Evolutionary conservation across 108 stramenopile species (phyloP).

Genomic region (Thalassiosira profunda): DNA sequence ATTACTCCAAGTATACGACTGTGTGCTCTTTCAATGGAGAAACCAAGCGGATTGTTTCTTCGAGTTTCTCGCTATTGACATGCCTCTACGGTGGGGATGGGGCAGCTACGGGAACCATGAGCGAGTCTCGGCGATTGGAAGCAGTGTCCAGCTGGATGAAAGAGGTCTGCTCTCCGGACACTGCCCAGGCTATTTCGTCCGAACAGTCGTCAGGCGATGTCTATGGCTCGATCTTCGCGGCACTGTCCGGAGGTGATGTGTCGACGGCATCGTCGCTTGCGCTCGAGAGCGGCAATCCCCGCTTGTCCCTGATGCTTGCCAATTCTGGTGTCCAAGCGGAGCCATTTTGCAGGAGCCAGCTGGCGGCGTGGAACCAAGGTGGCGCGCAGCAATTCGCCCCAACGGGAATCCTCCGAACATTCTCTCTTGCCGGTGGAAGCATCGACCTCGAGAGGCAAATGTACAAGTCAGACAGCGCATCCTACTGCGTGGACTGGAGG

Average conservation of each 20-base stretch:
- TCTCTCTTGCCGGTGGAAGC: slow-evolving; percentile 57
- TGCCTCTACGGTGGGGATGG: slow-evolving; percentile 30
- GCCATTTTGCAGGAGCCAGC: slow-evolving; percentile 33
- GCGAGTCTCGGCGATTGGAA: slow-evolving; percentile 23
- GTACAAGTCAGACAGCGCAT: slow-evolving; percentile 30
- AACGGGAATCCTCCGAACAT: slow-evolving; percentile 50
- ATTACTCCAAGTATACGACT: slow-evolving; percentile 21
- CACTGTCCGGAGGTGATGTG: slow-evolving; percentile 70
- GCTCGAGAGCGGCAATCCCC: slow-evolving; percentile 43
- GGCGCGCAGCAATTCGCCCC: slow-evolving; percentile 40
- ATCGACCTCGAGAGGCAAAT: slow-evolving; percentile 59
- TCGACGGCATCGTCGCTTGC: slow-evolving; percentile 64
- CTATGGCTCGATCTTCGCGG: slow-evolving; percentile 65
- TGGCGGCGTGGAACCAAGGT: slow-evolving; percentile 52
- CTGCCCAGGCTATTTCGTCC: slow-evolving; percentile 15
- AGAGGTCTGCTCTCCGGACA: slow-evolving; percentile 26
- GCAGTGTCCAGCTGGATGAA: slow-evolving; percentile 32
- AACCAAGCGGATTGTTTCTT: slow-evolving; percentile 23
- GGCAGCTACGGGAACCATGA: slow-evolving; percentile 2
- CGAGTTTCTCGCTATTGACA: slow-evolving; percentile 34
- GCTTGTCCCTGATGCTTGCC: slow-evolving; percentile 67
- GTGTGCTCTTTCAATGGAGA: background rate
- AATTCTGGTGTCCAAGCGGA: slow-evolving; percentile 33
- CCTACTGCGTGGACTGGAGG: slow-evolving; percentile 67
- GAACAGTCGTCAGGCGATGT: slow-evolving; percentile 28